Evolutionary conservation across 495 filamentous ascomycete genomes (phyloP), one percentile per base, ranked within the genome.

Genomic region (Hapsidospora chrysogenum): DNA sequence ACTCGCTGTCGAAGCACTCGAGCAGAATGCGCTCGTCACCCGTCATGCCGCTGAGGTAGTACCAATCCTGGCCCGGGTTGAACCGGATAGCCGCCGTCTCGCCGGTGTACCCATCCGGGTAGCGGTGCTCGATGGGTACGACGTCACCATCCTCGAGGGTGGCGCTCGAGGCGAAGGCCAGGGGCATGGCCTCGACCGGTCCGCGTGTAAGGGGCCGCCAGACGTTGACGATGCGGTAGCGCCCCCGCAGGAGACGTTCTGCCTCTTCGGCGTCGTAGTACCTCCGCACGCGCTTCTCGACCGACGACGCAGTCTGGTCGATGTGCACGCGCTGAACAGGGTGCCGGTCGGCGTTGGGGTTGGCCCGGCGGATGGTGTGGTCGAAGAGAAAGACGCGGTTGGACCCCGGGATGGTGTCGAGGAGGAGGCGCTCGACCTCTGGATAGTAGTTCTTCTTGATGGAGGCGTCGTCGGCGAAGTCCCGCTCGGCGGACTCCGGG

Each of bases 141-240:
- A 92, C 50, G 47, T 86, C 82, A 3, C 59, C 60, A 35, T 78
- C 66, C 0, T 52, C 44, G 0, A 85, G 63, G 0, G 69, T 66
- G 0, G 62, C 39, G 20, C 70, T 72, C 20, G 72, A 70, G 0
- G 80, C 82, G 42, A 84, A 76, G 0, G 68, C 84, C 1, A 92
- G 57, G 17, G 85, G 85, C 29, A 55, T 63, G 0, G 70, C 60
- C 42, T 76, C 70, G 0, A 94, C 72, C 0, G 80, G 72, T n/a
- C 64, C 65, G 40, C 48, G 41, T 45, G 78, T 81, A 9, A 92
- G 54, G 0, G 84, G 77, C 0, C 82, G 64, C 85, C 85, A 94
- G 9, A 94, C 78, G 47, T 92, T 94, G 43, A 94, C 66, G 42
- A 94, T 82, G 30, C 83, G 70, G 57, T 78, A 80, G 0, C 84